These are phyloP conservation scores for Leucaena leucocephala DNA, from an alignment of 306 rosid genomes.

Conservation along the genomic window DNA sequence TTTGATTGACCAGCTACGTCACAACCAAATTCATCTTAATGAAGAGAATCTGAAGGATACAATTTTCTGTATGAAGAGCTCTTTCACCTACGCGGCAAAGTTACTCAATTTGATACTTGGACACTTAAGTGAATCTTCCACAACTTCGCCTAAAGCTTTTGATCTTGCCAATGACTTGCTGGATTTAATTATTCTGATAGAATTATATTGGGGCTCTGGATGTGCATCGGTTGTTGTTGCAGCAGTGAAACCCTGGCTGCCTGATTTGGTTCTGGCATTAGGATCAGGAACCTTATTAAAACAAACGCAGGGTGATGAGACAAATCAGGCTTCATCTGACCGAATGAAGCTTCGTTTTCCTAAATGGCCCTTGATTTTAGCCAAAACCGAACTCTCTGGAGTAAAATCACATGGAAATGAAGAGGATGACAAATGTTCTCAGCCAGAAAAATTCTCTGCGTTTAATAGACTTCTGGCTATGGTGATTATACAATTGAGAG, in stretches of 20 bases:
- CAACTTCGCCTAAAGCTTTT: slow-evolving; percentile 43
- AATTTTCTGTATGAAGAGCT: slow-evolving; percentile 67
- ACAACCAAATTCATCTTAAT: slow-evolving; percentile 45
- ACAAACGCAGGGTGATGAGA: slow-evolving; percentile 40
- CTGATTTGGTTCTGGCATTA: slow-evolving; percentile 79
- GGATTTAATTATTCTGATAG: slow-evolving; percentile 64
- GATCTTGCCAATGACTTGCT: slow-evolving; percentile 70
- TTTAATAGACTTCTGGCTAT: slow-evolving; percentile 58
- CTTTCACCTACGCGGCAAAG: slow-evolving; percentile 79
- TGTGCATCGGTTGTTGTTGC: slow-evolving; percentile 66
- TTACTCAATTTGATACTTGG: slow-evolving; percentile 53
- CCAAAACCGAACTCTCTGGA: slow-evolving; percentile 55
- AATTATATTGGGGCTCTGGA: slow-evolving; percentile 61
- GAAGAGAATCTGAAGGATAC: slow-evolving; percentile 61
- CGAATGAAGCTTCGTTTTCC: slow-evolving; percentile 58
- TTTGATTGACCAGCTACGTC: slow-evolving; percentile 43
- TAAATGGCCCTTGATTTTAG: slow-evolving; percentile 63
- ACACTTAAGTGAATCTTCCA: slow-evolving; percentile 52
- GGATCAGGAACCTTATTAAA: slow-evolving; percentile 53
- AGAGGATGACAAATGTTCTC: slow-evolving; percentile 47
- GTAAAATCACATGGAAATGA: slow-evolving; percentile 42
- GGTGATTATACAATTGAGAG: slow-evolving; percentile 52
- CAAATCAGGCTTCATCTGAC: slow-evolving; percentile 37
- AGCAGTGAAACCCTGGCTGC: slow-evolving; percentile 82
- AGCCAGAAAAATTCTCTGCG: slow-evolving; percentile 45